Conservation (phyloP, 495 filamentous ascomycete genomes). For the Xylaria curta region DNA sequence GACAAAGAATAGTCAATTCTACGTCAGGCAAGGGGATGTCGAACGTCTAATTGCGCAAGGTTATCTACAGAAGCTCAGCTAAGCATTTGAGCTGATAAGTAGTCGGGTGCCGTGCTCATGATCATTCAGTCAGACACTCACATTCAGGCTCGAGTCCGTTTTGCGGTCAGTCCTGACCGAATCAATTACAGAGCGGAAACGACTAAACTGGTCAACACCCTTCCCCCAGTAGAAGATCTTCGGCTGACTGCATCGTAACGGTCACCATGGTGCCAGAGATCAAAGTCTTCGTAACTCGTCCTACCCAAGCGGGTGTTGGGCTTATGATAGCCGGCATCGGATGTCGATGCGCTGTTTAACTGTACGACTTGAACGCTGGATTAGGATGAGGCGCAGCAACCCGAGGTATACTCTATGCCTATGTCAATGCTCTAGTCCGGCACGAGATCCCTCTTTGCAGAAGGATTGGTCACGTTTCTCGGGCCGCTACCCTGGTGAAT, state of each 20-base stretch:
- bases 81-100: slow-evolving; percentile 41
- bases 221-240: background rate
- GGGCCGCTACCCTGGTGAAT: slow-evolving; percentile 1
- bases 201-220: background rate
- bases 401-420: background rate
- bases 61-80: slow-evolving; percentile 92
- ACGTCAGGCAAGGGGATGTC: slow-evolving; percentile 95
- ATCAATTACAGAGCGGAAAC: background rate
- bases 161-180: background rate
- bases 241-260: background rate
- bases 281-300: background rate
- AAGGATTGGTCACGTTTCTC: slow-evolving; percentile 4
- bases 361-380: background rate
- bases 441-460: slow-evolving; percentile 6
- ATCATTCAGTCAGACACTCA: background rate
- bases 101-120: background rate
- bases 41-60: slow-evolving; percentile 94
- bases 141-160: background rate
- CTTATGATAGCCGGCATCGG: slow-evolving; percentile 14
- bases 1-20: slow-evolving; percentile 98
- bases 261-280: background rate
- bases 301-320: background rate
- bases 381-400: background rate
- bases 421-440: background rate
- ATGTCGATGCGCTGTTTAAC: slow-evolving; percentile 4